Evolutionary conservation across 106 monocot species (phyloP).

Genomic region (Phalaenopsis equestris): DNA sequence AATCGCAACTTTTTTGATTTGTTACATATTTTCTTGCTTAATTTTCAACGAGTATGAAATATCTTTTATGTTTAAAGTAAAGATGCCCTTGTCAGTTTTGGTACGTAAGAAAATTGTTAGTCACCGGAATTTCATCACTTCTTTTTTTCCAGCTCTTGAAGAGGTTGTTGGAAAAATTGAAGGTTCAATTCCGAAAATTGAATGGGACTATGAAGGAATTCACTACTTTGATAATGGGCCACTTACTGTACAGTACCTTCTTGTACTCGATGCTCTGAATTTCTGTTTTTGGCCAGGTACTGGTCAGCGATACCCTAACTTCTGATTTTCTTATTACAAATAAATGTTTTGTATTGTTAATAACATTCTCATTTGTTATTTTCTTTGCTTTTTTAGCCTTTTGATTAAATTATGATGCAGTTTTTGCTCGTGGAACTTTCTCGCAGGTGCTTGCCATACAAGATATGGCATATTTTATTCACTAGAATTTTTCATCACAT

Average conservation of each 20-base stretch:
- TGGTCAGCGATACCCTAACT: neutral
- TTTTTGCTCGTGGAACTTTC: neutral
- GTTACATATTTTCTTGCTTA: neutral
- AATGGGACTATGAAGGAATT: slow-evolving; percentile 97
- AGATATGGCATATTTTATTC: neutral
- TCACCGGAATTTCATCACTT: neutral
- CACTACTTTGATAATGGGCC: slow-evolving; percentile 97
- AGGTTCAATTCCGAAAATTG: slow-evolving; percentile 73
- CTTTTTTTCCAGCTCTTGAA: slow-evolving; percentile 48
- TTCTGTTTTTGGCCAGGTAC: slow-evolving; percentile 99
- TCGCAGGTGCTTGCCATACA: neutral
- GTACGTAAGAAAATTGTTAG: neutral
- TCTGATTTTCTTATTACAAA: neutral
- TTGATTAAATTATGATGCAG: neutral
- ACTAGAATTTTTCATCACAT: neutral
- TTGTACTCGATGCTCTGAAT: slow-evolving; percentile 91
- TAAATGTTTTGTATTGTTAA: neutral
- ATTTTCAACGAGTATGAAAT: neutral
- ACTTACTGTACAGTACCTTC: slow-evolving; percentile 89
- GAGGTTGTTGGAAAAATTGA: slow-evolving; percentile 57
- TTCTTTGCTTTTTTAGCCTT: neutral
- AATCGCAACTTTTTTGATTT: neutral
- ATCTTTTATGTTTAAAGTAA: neutral
- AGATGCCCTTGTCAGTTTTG: neutral
- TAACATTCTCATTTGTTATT: neutral